Evolutionary conservation across 345 rosid species (phyloP).

Genomic region (Salix arbutifolia): DNA sequence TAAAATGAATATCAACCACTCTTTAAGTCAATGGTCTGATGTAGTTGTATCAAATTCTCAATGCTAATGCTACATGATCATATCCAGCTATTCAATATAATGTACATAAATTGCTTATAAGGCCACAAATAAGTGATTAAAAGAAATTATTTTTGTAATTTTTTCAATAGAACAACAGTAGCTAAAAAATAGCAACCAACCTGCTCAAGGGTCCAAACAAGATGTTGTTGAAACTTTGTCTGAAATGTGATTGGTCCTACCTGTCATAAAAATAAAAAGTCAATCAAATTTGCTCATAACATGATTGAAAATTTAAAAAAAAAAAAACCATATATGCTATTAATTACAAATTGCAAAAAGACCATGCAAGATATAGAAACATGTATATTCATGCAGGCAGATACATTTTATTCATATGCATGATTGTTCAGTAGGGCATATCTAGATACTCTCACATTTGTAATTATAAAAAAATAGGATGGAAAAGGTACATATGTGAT

Average conservation of each 20-base stretch:
- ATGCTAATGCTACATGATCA: not conserved
- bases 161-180: not conserved
- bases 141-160: not conserved
- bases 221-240: slow-evolving; percentile 82
- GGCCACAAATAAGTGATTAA: not conserved
- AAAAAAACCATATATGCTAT: not conserved
- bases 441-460: not conserved
- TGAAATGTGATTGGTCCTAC: slow-evolving; percentile 75
- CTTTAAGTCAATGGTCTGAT: not conserved
- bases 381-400: not conserved
- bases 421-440: not conserved
- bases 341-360: not conserved
- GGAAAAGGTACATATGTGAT: not conserved
- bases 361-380: not conserved
- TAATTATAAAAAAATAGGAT: not conserved
- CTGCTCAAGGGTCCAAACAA: slow-evolving; percentile 90
- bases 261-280: slow-evolving; percentile 34
- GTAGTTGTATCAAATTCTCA: not conserved
- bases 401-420: not conserved
- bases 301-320: not conserved
- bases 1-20: not conserved
- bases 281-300: not conserved
- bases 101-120: not conserved
- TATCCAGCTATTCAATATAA: not conserved
- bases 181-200: slow-evolving; percentile 29